Percentiles rank a stretch among this genome's conserved stretches.
These are phyloP conservation scores for Leccinum variicolor DNA, from an alignment of 768 basidiomycete species.

Conservation along the genomic window DNA sequence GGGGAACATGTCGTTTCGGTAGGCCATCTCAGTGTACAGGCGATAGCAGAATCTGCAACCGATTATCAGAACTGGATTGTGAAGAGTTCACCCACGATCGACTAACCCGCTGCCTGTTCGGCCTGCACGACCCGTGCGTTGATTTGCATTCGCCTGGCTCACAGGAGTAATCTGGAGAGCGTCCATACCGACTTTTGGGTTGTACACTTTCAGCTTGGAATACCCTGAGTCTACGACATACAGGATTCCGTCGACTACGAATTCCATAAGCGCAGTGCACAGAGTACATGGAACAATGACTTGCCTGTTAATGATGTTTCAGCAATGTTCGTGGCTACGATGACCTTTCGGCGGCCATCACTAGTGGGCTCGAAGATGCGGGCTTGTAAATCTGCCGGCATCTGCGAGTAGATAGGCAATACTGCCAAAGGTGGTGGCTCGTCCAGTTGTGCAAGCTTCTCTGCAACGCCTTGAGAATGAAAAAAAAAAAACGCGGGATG, in stretches of 20 bases:
- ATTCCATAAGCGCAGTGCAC: slow-evolving; percentile 2
- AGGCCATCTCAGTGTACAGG: slow-evolving; percentile 96
- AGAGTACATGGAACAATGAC: slow-evolving; percentile 6
- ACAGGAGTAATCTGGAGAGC: slow-evolving; percentile 98
- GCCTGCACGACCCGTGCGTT: slow-evolving; percentile 94
- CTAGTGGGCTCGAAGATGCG: slow-evolving; percentile 94
- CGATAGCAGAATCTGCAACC: slow-evolving; percentile 84
- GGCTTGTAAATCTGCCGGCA: slow-evolving; percentile 98
- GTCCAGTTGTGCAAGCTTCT: slow-evolving; percentile 89
- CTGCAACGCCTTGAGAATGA: slow-evolving; percentile 38
- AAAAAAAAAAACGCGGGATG: background rate
- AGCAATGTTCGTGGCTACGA: slow-evolving; percentile 98
- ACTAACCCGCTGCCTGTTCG: slow-evolving; percentile 92
- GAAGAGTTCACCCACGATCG: background rate
- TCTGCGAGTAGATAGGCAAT: slow-evolving; percentile 98
- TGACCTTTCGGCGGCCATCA: slow-evolving; percentile 94
- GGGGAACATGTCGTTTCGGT: slow-evolving; percentile 89
- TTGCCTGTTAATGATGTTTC: slow-evolving; percentile 94
- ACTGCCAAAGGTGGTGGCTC: slow-evolving; percentile 85
- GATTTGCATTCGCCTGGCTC: slow-evolving; percentile 97
- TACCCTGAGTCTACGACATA: slow-evolving; percentile 97
- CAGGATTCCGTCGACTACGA: slow-evolving; percentile 89
- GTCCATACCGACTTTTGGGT: slow-evolving; percentile 99
- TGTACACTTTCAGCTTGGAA: slow-evolving; percentile 98
- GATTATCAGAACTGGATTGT: slow-evolving; percentile 1